Evolutionary conservation across 306 rosid species (phyloP).

Genomic region (Prunus mongolica): DNA sequence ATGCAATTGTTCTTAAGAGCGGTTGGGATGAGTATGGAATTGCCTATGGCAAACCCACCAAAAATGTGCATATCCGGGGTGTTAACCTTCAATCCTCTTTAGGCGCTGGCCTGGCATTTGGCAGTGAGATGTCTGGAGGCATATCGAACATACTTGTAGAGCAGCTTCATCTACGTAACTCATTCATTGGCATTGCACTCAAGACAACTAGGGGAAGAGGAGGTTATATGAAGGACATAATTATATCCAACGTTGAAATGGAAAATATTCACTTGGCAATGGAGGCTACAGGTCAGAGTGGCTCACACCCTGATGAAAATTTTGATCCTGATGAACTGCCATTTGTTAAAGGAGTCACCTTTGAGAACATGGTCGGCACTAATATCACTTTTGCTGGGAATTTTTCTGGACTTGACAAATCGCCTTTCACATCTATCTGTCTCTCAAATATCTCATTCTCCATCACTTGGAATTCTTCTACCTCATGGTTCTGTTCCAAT

Average conservation of each 20-base stretch:
- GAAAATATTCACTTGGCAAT: conserved; percentile 39
- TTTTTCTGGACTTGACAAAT: conserved; percentile 44
- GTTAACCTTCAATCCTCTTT: conserved; percentile 43
- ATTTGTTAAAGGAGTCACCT: conserved; percentile 33
- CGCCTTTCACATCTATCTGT: conserved; percentile 41
- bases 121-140: conserved; percentile 75
- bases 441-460: conserved; percentile 48
- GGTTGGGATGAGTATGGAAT: conserved; percentile 76
- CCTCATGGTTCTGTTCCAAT: conserved; percentile 53
- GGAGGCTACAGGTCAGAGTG: conserved; percentile 34
- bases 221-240: conserved; percentile 47
- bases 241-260: conserved; percentile 32
- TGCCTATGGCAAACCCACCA: conserved; percentile 45
- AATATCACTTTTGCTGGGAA: conserved; percentile 48
- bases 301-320: conserved; percentile 58
- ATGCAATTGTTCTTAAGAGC: conserved; percentile 62
- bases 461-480: conserved; percentile 22
- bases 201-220: conserved; percentile 65
- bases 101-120: conserved; percentile 55
- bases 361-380: conserved; percentile 38
- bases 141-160: conserved; percentile 39
- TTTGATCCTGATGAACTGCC: conserved; percentile 58
- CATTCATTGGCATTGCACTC: conserved; percentile 39
- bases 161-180: conserved; percentile 34
- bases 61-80: conserved; percentile 37